Percentiles rank a stretch among this genome's conserved stretches.
Conservation (phyloP, 1,284 basidiomycete genomes). For the Chondrostereum purpureum region DNA sequence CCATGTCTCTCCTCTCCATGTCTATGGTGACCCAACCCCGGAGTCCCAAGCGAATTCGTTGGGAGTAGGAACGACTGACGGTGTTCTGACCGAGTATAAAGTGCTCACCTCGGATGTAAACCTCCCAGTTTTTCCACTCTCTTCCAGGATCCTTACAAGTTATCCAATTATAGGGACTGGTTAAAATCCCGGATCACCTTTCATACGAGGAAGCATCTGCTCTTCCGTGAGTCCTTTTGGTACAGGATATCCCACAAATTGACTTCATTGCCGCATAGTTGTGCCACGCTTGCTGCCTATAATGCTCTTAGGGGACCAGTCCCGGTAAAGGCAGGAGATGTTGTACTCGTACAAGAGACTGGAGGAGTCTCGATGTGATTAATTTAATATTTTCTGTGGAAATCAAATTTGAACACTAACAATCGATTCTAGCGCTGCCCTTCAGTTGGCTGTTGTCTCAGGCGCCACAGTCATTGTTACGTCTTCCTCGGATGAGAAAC, state of each 20-base stretch:
- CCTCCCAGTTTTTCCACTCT: no score
- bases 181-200: conserved; percentile 38
- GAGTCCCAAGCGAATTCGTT: conserved; percentile 28
- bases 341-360: conserved; percentile 50
- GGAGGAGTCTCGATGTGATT: conserved; percentile 52
- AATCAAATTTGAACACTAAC: conserved; percentile 4
- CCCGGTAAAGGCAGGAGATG: conserved; percentile 38
- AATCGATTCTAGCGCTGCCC: conserved; percentile 29
- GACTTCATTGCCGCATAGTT: conserved; percentile 20
- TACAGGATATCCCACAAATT: background rate
- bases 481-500: conserved; percentile 56
- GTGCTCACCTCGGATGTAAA: no score
- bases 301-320: conserved; percentile 37
- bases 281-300: conserved; percentile 46
- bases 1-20: conserved; percentile 35
- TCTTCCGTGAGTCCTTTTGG: conserved; percentile 27
- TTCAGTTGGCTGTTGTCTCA: conserved; percentile 49
- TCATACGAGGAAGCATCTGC: conserved; percentile 46
- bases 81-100: conserved; percentile 50
- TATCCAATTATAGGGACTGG: conserved; percentile 30
- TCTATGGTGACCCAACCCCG: conserved; percentile 31
- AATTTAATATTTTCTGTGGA: background rate
- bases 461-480: conserved; percentile 56
- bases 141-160: no score
- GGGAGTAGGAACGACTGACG: conserved; percentile 42